Conservation (phyloP, 345 rosid genomes). For the Gossypium herbaceum region DNA sequence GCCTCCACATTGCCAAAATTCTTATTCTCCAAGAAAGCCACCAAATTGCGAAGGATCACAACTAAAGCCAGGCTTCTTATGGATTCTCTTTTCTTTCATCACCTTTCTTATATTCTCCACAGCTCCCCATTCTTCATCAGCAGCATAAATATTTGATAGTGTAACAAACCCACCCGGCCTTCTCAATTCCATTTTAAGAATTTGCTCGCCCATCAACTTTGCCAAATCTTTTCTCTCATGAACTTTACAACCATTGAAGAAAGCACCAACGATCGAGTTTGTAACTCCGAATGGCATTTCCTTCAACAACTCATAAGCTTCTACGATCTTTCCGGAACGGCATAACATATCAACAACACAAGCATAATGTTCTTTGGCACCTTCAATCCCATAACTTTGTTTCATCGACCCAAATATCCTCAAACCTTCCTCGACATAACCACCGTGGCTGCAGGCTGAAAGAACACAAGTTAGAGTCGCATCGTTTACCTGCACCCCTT, state of each 20-base stretch:
- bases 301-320: slow-evolving; percentile 37
- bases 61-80: slow-evolving; percentile 43
- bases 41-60: not conserved
- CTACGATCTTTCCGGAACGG: slow-evolving; percentile 44
- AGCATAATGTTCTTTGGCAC: slow-evolving; percentile 41
- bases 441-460: slow-evolving; percentile 52
- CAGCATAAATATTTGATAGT: slow-evolving; percentile 46
- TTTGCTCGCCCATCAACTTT: slow-evolving; percentile 25
- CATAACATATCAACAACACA: slow-evolving; percentile 59
- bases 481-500: slow-evolving; percentile 24
- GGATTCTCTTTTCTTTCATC: slow-evolving; percentile 37
- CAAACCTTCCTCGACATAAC: slow-evolving; percentile 40
- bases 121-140: slow-evolving; percentile 37
- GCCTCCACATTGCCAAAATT: too few species aligned
- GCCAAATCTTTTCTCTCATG: slow-evolving; percentile 43
- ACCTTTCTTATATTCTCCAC: slow-evolving; percentile 39
- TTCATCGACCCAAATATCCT: slow-evolving; percentile 40
- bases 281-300: slow-evolving; percentile 31
- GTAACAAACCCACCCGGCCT: slow-evolving; percentile 40
- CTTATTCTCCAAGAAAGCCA: not conserved
- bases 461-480: slow-evolving; percentile 42
- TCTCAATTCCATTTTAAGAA: slow-evolving; percentile 27
- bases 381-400: slow-evolving; percentile 21
- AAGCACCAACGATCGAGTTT: slow-evolving; percentile 43
- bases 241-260: slow-evolving; percentile 44